These are phyloP conservation scores for Tricholoma sp. DNA, from an alignment of 768 basidiomycete genomes.

Conservation along the genomic window DNA sequence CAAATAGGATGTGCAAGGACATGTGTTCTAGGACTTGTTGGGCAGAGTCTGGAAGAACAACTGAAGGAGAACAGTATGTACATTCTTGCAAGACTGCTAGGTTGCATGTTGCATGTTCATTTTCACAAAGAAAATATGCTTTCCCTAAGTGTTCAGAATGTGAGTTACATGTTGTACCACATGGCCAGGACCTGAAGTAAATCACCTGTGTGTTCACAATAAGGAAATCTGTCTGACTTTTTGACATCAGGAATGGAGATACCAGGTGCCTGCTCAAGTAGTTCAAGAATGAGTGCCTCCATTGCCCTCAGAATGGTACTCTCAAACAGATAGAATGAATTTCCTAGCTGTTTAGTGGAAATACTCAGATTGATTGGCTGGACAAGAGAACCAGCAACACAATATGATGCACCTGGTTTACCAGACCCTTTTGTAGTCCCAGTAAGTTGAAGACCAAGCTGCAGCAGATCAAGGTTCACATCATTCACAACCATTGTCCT, in stretches of 20 bases:
- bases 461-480: constrained; percentile 19
- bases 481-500: constrained; percentile 31
- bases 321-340: not conserved
- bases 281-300: not conserved
- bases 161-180: too few relatives aligned
- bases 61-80: constrained; percentile 4
- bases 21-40: constrained; percentile 22
- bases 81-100: not conserved
- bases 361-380: not conserved
- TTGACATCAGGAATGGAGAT: not conserved
- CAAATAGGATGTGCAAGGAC: constrained; percentile 22
- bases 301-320: not conserved
- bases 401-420: constrained; percentile 11
- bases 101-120: not conserved
- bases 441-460: constrained; percentile 22
- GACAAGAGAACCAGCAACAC: not conserved
- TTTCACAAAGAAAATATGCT: not conserved
- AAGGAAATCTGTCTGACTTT: not conserved
- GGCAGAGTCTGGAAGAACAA: constrained; percentile 9
- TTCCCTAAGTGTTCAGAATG: too few relatives aligned
- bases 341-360: not conserved
- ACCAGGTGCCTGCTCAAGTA: not conserved
- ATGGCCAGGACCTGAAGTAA: not conserved
- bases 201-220: not conserved
- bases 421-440: constrained; percentile 29